phyloP scores from a whole-genome alignment of 169 alveolate species.

The Eimeria falciformis region DNA sequence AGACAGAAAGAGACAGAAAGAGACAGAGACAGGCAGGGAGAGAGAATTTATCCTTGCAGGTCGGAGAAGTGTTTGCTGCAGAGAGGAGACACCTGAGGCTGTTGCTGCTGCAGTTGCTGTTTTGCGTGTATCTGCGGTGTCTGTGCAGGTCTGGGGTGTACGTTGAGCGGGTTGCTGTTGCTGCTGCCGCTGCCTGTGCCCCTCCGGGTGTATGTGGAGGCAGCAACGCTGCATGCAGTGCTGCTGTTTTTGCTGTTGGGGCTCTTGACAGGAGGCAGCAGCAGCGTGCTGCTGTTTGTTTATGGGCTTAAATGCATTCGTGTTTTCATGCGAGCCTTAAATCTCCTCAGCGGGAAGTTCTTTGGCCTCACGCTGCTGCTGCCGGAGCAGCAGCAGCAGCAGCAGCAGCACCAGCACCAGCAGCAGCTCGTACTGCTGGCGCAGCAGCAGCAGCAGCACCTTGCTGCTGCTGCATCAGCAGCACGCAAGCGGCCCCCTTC shows the following conservation, averaged over 20 bases:
- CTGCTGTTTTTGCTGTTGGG: not conserved
- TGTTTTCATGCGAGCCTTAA: not conserved
- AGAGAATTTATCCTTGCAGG: too few relatives aligned
- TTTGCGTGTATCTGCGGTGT: not conserved
- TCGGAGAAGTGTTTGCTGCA: too few relatives aligned
- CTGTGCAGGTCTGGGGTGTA: not conserved
- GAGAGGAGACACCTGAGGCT: not conserved
- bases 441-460: not conserved
- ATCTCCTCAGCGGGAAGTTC: not conserved
- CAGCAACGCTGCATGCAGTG: not conserved
- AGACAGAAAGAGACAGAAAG: too few relatives aligned
- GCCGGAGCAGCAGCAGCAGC: conserved; percentile 38
- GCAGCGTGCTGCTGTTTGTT: not conserved
- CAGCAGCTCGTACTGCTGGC: conserved; percentile 8
- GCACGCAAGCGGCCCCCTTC: not conserved
- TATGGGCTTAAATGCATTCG: not conserved
- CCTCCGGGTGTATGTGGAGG: not conserved
- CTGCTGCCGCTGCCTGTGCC: not conserved
- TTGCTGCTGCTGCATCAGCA: not conserved
- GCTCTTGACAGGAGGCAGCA: conserved; percentile 24
- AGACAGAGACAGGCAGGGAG: too few relatives aligned
- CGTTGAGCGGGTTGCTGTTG: not conserved
- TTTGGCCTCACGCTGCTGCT: not conserved
- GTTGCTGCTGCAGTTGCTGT: conserved; percentile 5
- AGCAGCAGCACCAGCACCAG: conserved; percentile 29